Evolutionary conservation across 257 asterid genomes (phyloP).

Genomic region (Craterostigma plantagineum): DNA sequence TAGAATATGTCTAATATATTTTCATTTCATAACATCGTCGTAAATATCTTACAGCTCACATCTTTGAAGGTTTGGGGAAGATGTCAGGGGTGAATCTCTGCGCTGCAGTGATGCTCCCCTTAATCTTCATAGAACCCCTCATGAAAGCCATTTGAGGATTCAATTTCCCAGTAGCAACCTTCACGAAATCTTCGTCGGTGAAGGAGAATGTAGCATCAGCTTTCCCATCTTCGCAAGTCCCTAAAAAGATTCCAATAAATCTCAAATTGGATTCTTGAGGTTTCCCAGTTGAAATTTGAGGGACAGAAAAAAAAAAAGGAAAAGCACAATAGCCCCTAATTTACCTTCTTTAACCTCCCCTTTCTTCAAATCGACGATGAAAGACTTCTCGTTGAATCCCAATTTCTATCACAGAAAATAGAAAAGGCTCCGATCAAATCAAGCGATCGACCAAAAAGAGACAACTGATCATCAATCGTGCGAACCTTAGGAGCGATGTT

Average conservation of each 20-base stretch:
- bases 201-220: slow-evolving; percentile 95
- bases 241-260: slow-evolving; percentile 14
- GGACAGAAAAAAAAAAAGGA: slow-evolving; percentile 2
- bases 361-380: slow-evolving; percentile 85
- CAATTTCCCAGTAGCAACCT: slow-evolving; percentile 33
- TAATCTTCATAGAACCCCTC: slow-evolving; percentile 81
- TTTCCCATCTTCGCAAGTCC: slow-evolving; percentile 69
- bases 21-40: neutral
- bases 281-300: neutral
- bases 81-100: slow-evolving; percentile 87
- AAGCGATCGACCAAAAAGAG: neutral
- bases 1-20: neutral
- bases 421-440: neutral
- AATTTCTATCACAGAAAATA: slow-evolving; percentile 28
- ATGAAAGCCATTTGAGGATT: slow-evolving; percentile 56
- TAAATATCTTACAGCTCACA: slow-evolving; percentile 26
- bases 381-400: slow-evolving; percentile 61
- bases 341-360: slow-evolving; percentile 84
- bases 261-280: too few relatives aligned
- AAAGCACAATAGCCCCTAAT: slow-evolving; percentile 7
- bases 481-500: slow-evolving; percentile 89
- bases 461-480: neutral
- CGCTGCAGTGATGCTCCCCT: slow-evolving; percentile 86
- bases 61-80: slow-evolving; percentile 90
- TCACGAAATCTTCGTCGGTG: slow-evolving; percentile 30